Percentiles rank a stretch among this genome's conserved stretches.
Conservation (phyloP, 1,284 basidiomycete species). For the Pseudozyma pruni region DNA sequence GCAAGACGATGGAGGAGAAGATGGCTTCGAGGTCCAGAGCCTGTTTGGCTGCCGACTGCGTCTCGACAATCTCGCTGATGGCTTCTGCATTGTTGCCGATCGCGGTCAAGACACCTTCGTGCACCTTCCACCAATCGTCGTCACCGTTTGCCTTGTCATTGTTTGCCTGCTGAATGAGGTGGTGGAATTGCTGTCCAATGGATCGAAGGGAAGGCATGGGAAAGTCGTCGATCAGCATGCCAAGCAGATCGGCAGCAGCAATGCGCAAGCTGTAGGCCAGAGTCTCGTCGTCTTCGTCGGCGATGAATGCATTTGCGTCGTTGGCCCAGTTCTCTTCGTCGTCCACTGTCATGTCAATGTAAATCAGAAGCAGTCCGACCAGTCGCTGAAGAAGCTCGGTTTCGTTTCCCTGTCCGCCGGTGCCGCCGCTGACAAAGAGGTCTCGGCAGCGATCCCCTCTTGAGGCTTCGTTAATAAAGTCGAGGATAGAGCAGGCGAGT, state of each 20-base stretch:
- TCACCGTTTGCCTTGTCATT: slow-evolving; percentile 60
- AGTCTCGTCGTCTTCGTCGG: slow-evolving; percentile 92
- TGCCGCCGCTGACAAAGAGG: slow-evolving; percentile 72
- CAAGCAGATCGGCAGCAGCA: slow-evolving; percentile 83
- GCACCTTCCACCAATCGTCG: slow-evolving; percentile 76
- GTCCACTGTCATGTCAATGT: slow-evolving; percentile 86
- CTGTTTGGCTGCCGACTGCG: slow-evolving; percentile 67
- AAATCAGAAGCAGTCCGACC: slow-evolving; percentile 76
- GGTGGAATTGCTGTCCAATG: slow-evolving; percentile 45
- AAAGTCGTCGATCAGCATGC: slow-evolving; percentile 79
- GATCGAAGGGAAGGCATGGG: slow-evolving; percentile 74
- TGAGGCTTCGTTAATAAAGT: slow-evolving; percentile 78
- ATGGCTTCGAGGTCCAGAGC: slow-evolving; percentile 78
- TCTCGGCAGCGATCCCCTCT: slow-evolving; percentile 75
- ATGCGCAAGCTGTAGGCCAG: slow-evolving; percentile 83
- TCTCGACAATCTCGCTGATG: slow-evolving; percentile 80
- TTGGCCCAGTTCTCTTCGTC: slow-evolving; percentile 93
- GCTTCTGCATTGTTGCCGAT: slow-evolving; percentile 85
- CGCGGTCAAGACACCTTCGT: slow-evolving; percentile 84
- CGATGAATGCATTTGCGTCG: slow-evolving; percentile 90
- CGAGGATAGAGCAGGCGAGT: slow-evolving; percentile 81
- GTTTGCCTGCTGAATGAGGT: slow-evolving; percentile 73
- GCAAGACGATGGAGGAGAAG: slow-evolving; percentile 81
- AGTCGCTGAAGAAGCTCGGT: slow-evolving; percentile 72
- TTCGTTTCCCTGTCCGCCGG: slow-evolving; percentile 65